Conservation (phyloP, 2,329 filamentous ascomycete genomes). For the Meredithiella fracta region DNA sequence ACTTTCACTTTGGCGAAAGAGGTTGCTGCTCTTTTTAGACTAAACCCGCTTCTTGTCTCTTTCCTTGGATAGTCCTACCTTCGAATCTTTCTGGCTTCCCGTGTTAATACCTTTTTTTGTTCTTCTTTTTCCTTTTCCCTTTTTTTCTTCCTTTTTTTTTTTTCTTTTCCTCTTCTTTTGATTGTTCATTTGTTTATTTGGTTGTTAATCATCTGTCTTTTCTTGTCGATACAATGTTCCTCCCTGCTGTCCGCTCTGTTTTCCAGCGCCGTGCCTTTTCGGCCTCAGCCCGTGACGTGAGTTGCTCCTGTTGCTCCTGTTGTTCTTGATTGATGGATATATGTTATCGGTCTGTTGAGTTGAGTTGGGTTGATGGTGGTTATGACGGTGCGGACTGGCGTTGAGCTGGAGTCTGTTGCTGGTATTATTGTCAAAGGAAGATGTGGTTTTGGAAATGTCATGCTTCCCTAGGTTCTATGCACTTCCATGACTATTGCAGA, state of each 20-base stretch:
- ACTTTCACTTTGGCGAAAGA: neutral
- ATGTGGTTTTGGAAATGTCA: neutral
- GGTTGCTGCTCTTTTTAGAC: neutral
- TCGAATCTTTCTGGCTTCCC: neutral
- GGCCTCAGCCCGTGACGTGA: constrained; percentile 58
- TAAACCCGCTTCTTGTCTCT: neutral
- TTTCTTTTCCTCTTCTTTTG: constrained; percentile 2
- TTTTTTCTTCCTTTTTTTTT: constrained; percentile 3
- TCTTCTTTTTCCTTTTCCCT: constrained; percentile 1
- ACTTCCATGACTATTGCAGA: neutral
- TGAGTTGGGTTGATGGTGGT: no score
- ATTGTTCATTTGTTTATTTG: constrained; percentile 7
- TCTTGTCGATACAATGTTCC: constrained; percentile 45
- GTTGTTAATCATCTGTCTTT: constrained; percentile 11
- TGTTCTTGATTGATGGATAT: neutral
- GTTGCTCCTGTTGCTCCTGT: neutral
- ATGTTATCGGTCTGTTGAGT: no score
- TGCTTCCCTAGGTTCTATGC: neutral
- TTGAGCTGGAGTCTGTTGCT: neutral
- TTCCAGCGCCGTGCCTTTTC: constrained; percentile 70
- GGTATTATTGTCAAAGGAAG: neutral
- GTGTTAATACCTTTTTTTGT: constrained; percentile 1
- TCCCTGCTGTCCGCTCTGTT: constrained; percentile 32
- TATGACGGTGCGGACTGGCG: neutral
- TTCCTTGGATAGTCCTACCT: neutral